Evolutionary conservation across 768 basidiomycete genomes (phyloP), one percentile per base, ranked within the genome.

Genomic region (Kwoniella dendrophila): DNA sequence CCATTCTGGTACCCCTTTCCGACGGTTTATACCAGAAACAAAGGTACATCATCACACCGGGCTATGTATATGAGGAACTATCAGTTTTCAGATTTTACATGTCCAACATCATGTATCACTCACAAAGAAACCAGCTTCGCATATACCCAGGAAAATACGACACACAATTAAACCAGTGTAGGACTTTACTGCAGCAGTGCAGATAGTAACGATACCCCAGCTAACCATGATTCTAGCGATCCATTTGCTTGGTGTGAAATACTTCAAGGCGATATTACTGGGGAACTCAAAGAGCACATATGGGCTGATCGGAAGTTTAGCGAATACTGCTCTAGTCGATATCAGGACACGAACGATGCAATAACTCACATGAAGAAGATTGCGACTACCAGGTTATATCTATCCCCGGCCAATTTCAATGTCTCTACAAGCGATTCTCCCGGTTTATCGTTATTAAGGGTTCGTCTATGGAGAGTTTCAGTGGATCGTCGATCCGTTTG

Each of bases 71-170:
- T 8, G 36, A 38, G 36, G 36, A 38, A 38, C 36, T 18, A n/a
- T n/a, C n/a, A n/a, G n/a, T n/a, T n/a, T n/a, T n/a, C n/a, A n/a
- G n/a, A n/a, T n/a, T n/a, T n/a, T n/a, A n/a, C n/a, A n/a, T n/a
- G n/a, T n/a, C n/a, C n/a, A n/a, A n/a, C n/a, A 43, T n/a, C 0
- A 51, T 7, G 43, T 14, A 4, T 49, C 10, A 66, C 66, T 53
- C 61, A 64, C 61, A 49, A 65, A 70, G 62, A 73, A 74, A 14
- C 65, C 67, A 36, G 75, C 77, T 57, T 78, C 77, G 18, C 66
- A 66, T 18, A 77, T 61, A 41, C 77, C 79, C 38, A 80, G 60
- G 56, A 77, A 73, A 29, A 79, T 61, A 8, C 80, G 57, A 53
- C 73, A 75, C 24, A 75, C 68, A 58, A 76, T 67, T 16, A 79